A percentile compares a stretch with the other conserved stretches of the same genome.
Evolutionary conservation across 2,329 filamentous ascomycete species (phyloP).

Genomic region (Fusarium ambrosium): DNA sequence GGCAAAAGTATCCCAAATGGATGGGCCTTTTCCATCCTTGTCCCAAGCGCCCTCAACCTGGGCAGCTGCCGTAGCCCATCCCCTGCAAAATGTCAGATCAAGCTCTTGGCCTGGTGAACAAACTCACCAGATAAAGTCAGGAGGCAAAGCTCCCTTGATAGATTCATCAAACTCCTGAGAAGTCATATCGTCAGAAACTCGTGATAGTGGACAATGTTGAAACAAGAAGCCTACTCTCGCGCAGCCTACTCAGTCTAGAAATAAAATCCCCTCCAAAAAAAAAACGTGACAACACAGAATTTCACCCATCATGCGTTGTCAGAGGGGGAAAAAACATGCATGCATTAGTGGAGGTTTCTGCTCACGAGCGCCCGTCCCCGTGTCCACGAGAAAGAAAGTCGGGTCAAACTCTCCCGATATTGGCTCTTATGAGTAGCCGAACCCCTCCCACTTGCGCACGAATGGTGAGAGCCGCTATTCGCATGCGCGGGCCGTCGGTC

Average conservation of each 20-base stretch:
- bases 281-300: neutral
- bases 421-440: neutral
- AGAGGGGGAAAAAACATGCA: conserved; percentile 10
- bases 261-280: neutral
- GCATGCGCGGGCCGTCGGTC: conserved; percentile 12
- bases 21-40: conserved; percentile 56
- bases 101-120: neutral
- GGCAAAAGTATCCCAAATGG: conserved; percentile 58
- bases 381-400: neutral
- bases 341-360: conserved; percentile 11
- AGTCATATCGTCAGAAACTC: conserved; percentile 3
- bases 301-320: conserved; percentile 9
- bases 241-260: neutral
- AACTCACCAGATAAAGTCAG: conserved; percentile 41
- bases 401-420: neutral
- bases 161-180: conserved; percentile 23
- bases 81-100: conserved; percentile 29
- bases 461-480: neutral
- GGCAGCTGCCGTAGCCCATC: conserved; percentile 57
- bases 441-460: neutral
- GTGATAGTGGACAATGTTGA: neutral
- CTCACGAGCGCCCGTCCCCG: neutral
- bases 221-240: neutral
- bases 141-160: conserved; percentile 19
- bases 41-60: conserved; percentile 60